phyloP scores from a whole-genome alignment of 2,329 filamentous ascomycete species.

The Trichothecium sympodiale region DNA sequence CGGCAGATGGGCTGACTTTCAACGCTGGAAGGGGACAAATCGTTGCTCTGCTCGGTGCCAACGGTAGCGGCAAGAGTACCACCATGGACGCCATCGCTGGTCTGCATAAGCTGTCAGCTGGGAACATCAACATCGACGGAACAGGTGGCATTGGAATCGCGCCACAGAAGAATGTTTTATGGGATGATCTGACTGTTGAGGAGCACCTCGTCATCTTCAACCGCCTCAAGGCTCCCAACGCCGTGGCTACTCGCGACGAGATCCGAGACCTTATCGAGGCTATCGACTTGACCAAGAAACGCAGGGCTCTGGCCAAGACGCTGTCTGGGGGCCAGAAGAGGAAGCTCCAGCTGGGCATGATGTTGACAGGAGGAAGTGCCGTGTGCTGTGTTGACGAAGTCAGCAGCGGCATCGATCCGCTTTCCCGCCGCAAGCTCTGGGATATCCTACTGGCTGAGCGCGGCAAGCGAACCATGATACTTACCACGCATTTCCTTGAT shows the following conservation, averaged over 20 bases:
- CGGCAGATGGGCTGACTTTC: conserved; percentile 64
- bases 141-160: conserved; percentile 75
- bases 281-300: conserved; percentile 68
- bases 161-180: conserved; percentile 89
- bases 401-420: conserved; percentile 75
- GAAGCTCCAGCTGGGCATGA: conserved; percentile 87
- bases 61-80: conserved; percentile 84
- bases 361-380: conserved; percentile 81
- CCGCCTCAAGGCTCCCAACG: conserved; percentile 56
- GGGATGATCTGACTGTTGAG: conserved; percentile 76
- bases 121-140: conserved; percentile 66
- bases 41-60: conserved; percentile 75
- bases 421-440: conserved; percentile 85
- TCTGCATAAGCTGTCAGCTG: conserved; percentile 64
- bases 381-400: conserved; percentile 91
- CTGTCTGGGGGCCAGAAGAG: conserved; percentile 86
- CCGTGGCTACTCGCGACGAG: conserved; percentile 43
- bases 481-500: conserved; percentile 90
- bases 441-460: conserved; percentile 82
- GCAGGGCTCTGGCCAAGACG: conserved; percentile 60
- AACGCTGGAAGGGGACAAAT: conserved; percentile 70
- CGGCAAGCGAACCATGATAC: conserved; percentile 67
- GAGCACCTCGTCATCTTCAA: conserved; percentile 84
- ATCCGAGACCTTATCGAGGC: conserved; percentile 53
- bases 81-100: conserved; percentile 83